Evolutionary conservation across 208 protist genomes (phyloP).

Genomic region (Crithidia sp.): DNA sequence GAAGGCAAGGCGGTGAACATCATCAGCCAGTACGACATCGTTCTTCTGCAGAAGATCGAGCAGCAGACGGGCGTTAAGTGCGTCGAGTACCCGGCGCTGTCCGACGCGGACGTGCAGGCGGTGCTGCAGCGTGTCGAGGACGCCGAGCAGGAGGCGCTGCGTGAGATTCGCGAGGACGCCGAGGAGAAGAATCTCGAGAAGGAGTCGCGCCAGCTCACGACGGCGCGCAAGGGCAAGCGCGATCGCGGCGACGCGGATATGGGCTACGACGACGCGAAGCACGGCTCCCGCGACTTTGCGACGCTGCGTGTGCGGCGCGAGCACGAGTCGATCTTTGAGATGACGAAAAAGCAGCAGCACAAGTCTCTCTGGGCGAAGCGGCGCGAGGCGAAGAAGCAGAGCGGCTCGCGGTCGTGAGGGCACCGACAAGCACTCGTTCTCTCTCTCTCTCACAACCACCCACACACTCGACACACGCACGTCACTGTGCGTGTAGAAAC

Average conservation of each 20-base stretch:
- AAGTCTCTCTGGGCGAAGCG: slow-evolving; percentile 88
- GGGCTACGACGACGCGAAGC: slow-evolving; percentile 88
- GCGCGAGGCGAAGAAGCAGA: slow-evolving; percentile 68
- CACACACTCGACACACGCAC: no score
- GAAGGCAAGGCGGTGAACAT: slow-evolving; percentile 93
- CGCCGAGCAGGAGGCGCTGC: slow-evolving; percentile 89
- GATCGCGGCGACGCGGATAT: slow-evolving; percentile 82
- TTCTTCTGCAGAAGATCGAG: slow-evolving; percentile 98
- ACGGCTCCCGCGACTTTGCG: slow-evolving; percentile 78
- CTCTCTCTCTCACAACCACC: no score
- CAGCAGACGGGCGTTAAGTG: slow-evolving; percentile 93
- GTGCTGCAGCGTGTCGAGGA: slow-evolving; percentile 92
- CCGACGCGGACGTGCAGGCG: slow-evolving; percentile 72
- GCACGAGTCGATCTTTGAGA: slow-evolving; percentile 89
- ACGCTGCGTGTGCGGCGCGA: slow-evolving; percentile 87
- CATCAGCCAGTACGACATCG: slow-evolving; percentile 98
- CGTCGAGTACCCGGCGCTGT: slow-evolving; percentile 81
- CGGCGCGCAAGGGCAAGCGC: slow-evolving; percentile 76
- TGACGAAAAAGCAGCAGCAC: slow-evolving; percentile 89
- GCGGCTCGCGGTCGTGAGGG: slow-evolving; percentile 15
- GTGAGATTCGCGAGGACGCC: slow-evolving; percentile 90
- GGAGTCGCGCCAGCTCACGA: slow-evolving; percentile 70
- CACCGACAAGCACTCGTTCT: no score
- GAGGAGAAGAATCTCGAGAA: slow-evolving; percentile 80
- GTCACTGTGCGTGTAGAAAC: no score